These are phyloP conservation scores for Saccharomycopsis microspora DNA, from an alignment of 805 yeast genomes.

Conservation along the genomic window DNA sequence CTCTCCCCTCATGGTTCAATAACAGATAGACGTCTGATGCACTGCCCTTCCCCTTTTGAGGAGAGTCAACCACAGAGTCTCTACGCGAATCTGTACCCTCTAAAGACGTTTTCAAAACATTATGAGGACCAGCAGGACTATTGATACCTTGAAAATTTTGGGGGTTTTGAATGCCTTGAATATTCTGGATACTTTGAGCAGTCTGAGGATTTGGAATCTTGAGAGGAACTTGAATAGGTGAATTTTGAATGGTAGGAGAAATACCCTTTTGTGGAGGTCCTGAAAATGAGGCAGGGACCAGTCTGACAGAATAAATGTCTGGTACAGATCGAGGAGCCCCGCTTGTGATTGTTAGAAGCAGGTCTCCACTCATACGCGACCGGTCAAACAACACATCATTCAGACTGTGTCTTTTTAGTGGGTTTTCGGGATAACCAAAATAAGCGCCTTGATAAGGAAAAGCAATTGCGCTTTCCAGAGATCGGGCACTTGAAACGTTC, in stretches of 20 bases:
- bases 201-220: too few species aligned
- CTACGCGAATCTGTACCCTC: too few species aligned
- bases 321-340: conserved; percentile 14
- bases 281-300: background rate
- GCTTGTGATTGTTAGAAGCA: conserved; percentile 9
- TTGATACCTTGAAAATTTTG: too few species aligned
- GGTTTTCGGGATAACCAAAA: background rate
- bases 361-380: conserved; percentile 4
- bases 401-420: conserved; percentile 9
- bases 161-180: too few species aligned
- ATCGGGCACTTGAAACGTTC: conserved; percentile 9
- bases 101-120: too few species aligned
- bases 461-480: conserved; percentile 12
- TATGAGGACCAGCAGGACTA: too few species aligned
- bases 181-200: too few species aligned
- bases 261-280: too few species aligned
- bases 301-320: conserved; percentile 5
- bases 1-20: conserved; percentile 3
- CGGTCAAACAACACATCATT: conserved; percentile 14
- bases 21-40: conserved; percentile 6
- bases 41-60: too few species aligned
- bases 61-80: too few species aligned
- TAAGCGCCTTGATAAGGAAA: conserved; percentile 1
- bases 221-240: too few species aligned
- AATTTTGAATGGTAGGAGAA: too few species aligned